phyloP scores from a whole-genome alignment of 371 early-diverging fungal species.

The Rhizopus stolonifer region DNA sequence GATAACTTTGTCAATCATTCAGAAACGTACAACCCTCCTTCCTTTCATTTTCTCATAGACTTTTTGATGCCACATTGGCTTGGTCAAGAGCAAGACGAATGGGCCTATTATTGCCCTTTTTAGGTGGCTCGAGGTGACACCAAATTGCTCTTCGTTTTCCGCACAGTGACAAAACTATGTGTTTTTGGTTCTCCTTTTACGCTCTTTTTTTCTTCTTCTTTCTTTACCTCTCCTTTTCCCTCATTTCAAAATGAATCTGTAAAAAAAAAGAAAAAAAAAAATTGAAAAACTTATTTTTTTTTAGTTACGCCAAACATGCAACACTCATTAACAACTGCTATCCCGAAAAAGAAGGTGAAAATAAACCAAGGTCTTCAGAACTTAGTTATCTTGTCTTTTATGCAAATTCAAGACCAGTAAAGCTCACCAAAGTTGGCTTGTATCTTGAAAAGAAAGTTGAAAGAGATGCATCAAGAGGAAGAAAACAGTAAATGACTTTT shows the following conservation, averaged over 20 bases:
- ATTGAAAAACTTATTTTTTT: background rate
- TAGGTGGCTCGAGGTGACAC: no score
- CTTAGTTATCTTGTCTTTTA: constrained; percentile 90
- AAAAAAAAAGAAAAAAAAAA: constrained; percentile 10
- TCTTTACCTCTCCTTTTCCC: constrained; percentile 10
- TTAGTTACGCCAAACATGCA: constrained; percentile 83
- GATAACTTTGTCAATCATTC: no score
- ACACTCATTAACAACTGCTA: constrained; percentile 90
- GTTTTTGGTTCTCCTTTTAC: constrained; percentile 2
- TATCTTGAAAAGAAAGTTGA: constrained; percentile 79
- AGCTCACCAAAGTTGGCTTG: constrained; percentile 87
- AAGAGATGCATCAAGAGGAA: constrained; percentile 64
- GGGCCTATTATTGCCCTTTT: no score
- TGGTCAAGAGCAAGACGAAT: no score
- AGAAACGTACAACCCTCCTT: no score
- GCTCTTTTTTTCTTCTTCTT: constrained; percentile 8
- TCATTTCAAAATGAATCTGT: constrained; percentile 38
- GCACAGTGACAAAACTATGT: no score
- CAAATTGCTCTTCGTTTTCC: background rate
- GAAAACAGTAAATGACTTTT: constrained; percentile 44
- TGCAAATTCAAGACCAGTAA: constrained; percentile 86
- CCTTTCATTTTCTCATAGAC: no score
- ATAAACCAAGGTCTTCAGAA: constrained; percentile 79
- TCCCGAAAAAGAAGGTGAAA: constrained; percentile 79
- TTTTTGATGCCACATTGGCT: no score